These are phyloP conservation scores for Erysimum pusillum DNA, from an alignment of 441 rosid species.

Conservation along the genomic window DNA sequence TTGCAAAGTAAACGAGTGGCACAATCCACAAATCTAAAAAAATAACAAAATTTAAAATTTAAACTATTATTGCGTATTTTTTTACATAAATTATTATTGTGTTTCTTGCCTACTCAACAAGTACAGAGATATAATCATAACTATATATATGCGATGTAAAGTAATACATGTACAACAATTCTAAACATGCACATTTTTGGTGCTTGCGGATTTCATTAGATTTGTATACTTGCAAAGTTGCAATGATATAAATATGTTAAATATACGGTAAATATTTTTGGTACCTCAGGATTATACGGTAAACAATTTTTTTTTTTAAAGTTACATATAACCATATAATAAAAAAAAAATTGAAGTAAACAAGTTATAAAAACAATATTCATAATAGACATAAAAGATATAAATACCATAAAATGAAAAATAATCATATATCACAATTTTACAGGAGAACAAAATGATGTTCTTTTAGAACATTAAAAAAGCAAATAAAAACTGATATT, in stretches of 20 bases:
- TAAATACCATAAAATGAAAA: too few species aligned
- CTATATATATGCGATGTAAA: slow-evolving; percentile 23
- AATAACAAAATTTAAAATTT: background rate
- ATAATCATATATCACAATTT: too few species aligned
- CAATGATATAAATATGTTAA: background rate
- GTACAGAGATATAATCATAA: slow-evolving; percentile 32
- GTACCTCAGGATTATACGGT: too few species aligned
- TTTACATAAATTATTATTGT: slow-evolving; percentile 2
- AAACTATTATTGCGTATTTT: background rate
- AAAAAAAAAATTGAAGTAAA: too few species aligned
- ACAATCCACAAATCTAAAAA: slow-evolving; percentile 9
- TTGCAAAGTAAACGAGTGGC: slow-evolving; percentile 9
- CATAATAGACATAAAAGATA: too few species aligned
- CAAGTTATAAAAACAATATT: too few species aligned
- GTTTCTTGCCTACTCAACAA: slow-evolving; percentile 22
- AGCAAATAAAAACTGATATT: too few species aligned
- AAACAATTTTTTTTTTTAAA: too few species aligned
- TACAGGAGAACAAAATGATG: background rate
- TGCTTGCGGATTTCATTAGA: slow-evolving; percentile 7
- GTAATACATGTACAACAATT: background rate
- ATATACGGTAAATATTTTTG: too few species aligned
- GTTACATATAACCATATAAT: too few species aligned
- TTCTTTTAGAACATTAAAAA: background rate
- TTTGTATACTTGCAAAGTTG: background rate
- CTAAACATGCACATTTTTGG: slow-evolving; percentile 7